These are phyloP conservation scores for Euphorbia tirucalli DNA, from an alignment of 345 rosid species.

Conservation along the genomic window DNA sequence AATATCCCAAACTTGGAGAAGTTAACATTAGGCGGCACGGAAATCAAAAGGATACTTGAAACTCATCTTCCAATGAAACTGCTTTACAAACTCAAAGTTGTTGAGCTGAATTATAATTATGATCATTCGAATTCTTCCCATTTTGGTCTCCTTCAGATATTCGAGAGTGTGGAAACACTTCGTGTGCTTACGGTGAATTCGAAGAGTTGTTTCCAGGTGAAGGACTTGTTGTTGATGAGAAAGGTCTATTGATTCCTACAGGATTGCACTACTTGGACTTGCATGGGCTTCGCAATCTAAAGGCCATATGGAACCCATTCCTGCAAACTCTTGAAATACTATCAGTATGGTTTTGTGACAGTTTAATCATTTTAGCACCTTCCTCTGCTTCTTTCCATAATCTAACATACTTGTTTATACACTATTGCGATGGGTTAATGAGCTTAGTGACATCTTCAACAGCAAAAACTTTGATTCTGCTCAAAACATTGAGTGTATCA, in stretches of 20 bases:
- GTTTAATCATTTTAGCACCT: conserved; percentile 5
- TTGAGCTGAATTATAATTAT: not conserved
- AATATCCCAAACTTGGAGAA: conserved; percentile 20
- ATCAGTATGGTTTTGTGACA: not conserved
- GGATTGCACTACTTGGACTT: not conserved
- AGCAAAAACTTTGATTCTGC: conserved; percentile 4
- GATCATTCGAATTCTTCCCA: conserved; percentile 5
- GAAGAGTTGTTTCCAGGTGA: conserved; percentile 8
- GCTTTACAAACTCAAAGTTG: not conserved
- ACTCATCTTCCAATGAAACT: not conserved
- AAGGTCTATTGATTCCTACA: not conserved
- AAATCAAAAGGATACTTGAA: not conserved
- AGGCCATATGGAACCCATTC: conserved; percentile 11
- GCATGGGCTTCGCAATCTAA: rapidly evolving
- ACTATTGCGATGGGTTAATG: not conserved
- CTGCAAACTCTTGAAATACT: conserved; percentile 16
- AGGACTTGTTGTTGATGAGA: not conserved
- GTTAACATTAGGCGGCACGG: not conserved
- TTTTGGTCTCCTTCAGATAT: not conserved
- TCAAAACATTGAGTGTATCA: not conserved
- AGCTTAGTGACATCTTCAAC: not conserved
- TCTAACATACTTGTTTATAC: not conserved
- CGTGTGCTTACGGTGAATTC: not conserved
- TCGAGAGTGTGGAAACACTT: conserved; percentile 17
- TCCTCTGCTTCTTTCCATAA: not conserved